A percentile compares a stretch with the other conserved stretches of the same genome.
phyloP scores from a whole-genome alignment of 768 basidiomycete genomes.

The Podaxis sp. region DNA sequence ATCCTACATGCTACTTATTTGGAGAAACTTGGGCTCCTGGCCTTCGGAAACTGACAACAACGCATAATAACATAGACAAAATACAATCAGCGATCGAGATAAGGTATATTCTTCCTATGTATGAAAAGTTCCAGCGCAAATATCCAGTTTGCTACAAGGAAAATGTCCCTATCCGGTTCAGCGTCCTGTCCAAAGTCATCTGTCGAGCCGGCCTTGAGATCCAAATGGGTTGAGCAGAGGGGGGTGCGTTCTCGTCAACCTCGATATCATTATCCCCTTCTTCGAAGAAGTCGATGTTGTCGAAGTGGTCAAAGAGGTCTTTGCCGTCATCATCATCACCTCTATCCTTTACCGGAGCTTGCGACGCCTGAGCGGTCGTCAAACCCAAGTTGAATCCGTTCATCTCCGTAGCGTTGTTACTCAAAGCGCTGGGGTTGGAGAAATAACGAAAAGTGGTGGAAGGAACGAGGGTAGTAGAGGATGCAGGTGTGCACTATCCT shows the following conservation, averaged over 20 bases:
- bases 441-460: conserved; percentile 13
- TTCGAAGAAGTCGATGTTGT: conserved; percentile 6
- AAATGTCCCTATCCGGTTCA: too few relatives aligned
- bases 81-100: too few relatives aligned
- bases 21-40: too few relatives aligned
- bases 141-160: too few relatives aligned
- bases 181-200: not conserved
- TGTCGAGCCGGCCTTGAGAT: not conserved
- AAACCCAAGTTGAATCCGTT: not conserved
- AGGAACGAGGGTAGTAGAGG: conserved; percentile 19
- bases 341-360: not conserved
- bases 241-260: conserved; percentile 8
- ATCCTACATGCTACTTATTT: too few relatives aligned
- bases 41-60: too few relatives aligned
- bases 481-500: not conserved
- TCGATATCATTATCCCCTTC: not conserved
- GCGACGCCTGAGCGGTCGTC: conserved; percentile 11
- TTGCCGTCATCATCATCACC: not conserved
- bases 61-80: too few relatives aligned
- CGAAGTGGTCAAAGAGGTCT: conserved; percentile 12
- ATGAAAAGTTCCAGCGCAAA: too few relatives aligned
- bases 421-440: conserved; percentile 13
- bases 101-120: too few relatives aligned
- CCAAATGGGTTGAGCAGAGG: conserved; percentile 7
- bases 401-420: conserved; percentile 6